Evolutionary conservation across 2,329 filamentous ascomycete genomes (phyloP), one percentile per base, ranked within the genome.

Genomic region (Cadophora gregata): DNA sequence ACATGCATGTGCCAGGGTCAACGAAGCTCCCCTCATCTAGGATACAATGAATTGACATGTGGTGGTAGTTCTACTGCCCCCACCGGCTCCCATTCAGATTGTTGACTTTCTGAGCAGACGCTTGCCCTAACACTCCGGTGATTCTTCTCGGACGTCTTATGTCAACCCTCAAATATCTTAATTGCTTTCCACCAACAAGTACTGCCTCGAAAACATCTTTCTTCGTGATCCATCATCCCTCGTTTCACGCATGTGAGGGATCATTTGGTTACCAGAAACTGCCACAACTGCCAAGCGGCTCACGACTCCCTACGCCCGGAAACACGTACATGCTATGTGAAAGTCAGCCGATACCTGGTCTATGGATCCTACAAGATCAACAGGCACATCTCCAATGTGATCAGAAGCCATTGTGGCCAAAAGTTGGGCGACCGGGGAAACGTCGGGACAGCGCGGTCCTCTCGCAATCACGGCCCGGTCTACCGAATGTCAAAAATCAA

Each of bases 201-300:
- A 36, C 7, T 36, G 33, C 9, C 14, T 14, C 3, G 33, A 36
- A 10, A 9, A 9, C 9, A 36, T 8, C 33, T 36, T 14, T 36
- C 33, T 36, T 14, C 14, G 33, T 36, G 33, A 10, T 36, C 14
- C 33, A 36, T 36, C 33, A 36, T 36, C 33, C 33, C 14, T 36
- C 33, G 14, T 36, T 2, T 4, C 9, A 10, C 9, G 14, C 33
- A 36, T 36, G 33, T 36, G 33, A 48, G 24, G 24, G 12, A 7
- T 16, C 12, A 12, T 29, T 16, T 5, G 25, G 24, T 27, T 8
- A 51, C 10, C 48, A 27, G 48, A 51, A 51, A 27, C 48, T 16
- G 10, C 24, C 24, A 51, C 29, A 56, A 21, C 31, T 56, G 31
- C 29, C 29, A 56, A 56, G 31, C 53, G 53, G 53, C 53, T 38